A percentile compares a stretch with the other conserved stretches of the same genome.
Conservation (phyloP, 129 eudicot species). For the Tagetes erecta region DNA sequence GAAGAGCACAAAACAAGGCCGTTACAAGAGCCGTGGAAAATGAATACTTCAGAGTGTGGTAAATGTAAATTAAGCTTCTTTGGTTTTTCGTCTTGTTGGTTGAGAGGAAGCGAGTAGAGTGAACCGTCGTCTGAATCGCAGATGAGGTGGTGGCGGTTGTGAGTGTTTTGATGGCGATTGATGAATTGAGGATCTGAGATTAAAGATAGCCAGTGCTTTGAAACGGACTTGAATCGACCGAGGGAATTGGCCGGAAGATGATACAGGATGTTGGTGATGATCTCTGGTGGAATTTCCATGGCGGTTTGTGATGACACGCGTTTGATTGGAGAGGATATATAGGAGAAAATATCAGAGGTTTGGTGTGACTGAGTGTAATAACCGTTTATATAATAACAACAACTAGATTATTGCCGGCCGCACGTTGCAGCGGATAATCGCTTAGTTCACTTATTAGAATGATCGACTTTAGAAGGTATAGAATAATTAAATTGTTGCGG, state of each 20-base stretch:
- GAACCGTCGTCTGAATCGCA: not conserved
- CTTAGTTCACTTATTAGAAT: too few relatives aligned
- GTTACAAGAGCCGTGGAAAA: constrained; percentile 47
- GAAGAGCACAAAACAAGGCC: constrained; percentile 46
- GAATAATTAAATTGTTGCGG: too few relatives aligned
- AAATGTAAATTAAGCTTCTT: constrained; percentile 10
- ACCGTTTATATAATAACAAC: not conserved
- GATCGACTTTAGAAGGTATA: too few relatives aligned
- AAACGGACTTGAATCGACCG: constrained; percentile 46
- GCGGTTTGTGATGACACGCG: not conserved
- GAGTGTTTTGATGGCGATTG: constrained; percentile 33
- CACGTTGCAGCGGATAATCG: too few relatives aligned
- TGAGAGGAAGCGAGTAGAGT: constrained; percentile 21
- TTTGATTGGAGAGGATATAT: not conserved
- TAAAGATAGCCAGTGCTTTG: constrained; percentile 42
- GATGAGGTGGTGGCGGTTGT: constrained; percentile 28
- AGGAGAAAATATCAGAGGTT: constrained; percentile 4
- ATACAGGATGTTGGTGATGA: constrained; percentile 34
- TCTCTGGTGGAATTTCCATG: constrained; percentile 40
- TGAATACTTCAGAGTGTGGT: not conserved
- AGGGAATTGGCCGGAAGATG: constrained; percentile 47
- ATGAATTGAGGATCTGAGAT: constrained; percentile 48
- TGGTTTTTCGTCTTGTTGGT: not conserved
- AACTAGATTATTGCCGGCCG: too few relatives aligned
- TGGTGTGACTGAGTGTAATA: not conserved